A percentile compares a stretch with the other conserved stretches of the same genome.
These are phyloP conservation scores for Pachysandra terminalis DNA, from an alignment of 164 flowering plant species.

Conservation along the genomic window DNA sequence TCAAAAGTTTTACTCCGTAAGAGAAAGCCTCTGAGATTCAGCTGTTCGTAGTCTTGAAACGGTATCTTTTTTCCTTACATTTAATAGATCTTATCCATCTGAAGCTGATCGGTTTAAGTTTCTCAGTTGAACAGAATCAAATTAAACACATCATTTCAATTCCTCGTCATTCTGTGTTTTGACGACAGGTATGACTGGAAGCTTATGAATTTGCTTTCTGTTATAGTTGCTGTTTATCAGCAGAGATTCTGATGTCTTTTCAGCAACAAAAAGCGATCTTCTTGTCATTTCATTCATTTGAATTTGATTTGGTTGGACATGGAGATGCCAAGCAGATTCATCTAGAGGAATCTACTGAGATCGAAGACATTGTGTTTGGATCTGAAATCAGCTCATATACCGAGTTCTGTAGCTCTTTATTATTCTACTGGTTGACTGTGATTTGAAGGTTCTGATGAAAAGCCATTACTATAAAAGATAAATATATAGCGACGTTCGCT, in stretches of 20 bases:
- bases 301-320: conserved; percentile 5
- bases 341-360: not conserved
- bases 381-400: not conserved
- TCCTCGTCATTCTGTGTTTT: too few species aligned
- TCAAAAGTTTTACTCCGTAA: too few species aligned
- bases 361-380: not conserved
- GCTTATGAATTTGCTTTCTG: not conserved
- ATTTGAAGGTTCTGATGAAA: conserved; percentile 17
- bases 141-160: too few species aligned
- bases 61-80: too few species aligned
- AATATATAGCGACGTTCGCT: not conserved
- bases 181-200: not conserved
- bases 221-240: not conserved
- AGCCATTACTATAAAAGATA: not conserved
- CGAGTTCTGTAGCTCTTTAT: conserved; percentile 7
- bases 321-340: not conserved
- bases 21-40: too few species aligned
- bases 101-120: too few species aligned
- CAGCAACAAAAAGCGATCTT: not conserved
- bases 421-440: conserved; percentile 14
- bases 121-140: too few species aligned
- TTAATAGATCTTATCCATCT: too few species aligned
- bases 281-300: conserved; percentile 10
- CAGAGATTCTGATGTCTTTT: conserved; percentile 9
- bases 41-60: too few species aligned